Evolutionary conservation across 257 asterid genomes (phyloP), one percentile per base, ranked within the genome.

Genomic region (Solanum medicagineum): DNA sequence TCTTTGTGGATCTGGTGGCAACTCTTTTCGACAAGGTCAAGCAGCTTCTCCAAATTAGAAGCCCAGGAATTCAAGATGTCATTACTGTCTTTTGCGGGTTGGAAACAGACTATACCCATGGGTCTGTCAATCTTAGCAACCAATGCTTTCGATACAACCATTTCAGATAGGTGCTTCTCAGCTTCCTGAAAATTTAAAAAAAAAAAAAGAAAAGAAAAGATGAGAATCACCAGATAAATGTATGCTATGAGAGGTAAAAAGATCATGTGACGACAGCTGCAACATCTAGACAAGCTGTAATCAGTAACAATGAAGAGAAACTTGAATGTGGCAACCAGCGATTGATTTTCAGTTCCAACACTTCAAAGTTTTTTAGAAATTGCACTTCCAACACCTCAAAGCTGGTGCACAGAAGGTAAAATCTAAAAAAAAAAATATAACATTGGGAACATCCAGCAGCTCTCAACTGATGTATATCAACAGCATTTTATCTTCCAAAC

Each of bases 1-100:
- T 97, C 99, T 92, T 95, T 97, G 94, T 97, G 99, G 68, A 97
- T 97, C 88, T 97, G 99, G 92, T 97, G 99, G 92, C 99, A 97
- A 85, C 99, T 95, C 95, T 95, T 97, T 85, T 95, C 99, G 8
- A 95, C 98, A 62, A 97, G 99, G 91, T 95, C 99, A n/a, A 97
- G 99, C 87, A 97, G 94, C 91, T 95, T 97, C 94, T 97, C 99
- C 94, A 97, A 91, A 88, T 92, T 95, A n/a, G 57, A 44, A 7
- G 99, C 88, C 99, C 99, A 97, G 24, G 98, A 93, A 87, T 97
- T 97, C 66, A 97, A 88, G 47, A 95, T 95, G 51, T 94, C 98
- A 7, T 95, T 97, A 91, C 99, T 94, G 89, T 97, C 97, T 86
- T 93, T 94, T 59, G 96, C 93, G 24, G 91, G 59, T 83, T 94